phyloP scores from a whole-genome alignment of 768 basidiomycete genomes.

The Tricholomella constricta region DNA sequence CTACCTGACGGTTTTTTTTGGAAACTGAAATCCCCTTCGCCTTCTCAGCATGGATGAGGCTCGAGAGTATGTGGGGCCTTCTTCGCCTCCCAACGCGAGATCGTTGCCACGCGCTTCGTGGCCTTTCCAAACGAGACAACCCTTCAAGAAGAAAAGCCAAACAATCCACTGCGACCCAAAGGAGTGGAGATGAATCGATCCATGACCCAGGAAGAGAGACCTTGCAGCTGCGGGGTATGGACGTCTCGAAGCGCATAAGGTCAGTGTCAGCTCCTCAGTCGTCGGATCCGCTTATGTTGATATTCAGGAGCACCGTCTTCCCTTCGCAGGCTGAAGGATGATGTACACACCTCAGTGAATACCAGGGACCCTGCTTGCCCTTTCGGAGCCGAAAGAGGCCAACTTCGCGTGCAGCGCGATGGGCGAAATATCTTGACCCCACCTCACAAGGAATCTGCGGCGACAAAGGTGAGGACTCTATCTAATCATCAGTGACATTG shows the following conservation, averaged over 20 bases:
- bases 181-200: constrained; percentile 64
- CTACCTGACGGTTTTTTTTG: background rate
- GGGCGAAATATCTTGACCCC: constrained; percentile 68
- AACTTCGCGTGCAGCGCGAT: constrained; percentile 52
- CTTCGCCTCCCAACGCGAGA: constrained; percentile 31
- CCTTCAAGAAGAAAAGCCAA: constrained; percentile 41
- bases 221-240: constrained; percentile 72
- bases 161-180: constrained; percentile 40
- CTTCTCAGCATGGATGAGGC: constrained; percentile 21
- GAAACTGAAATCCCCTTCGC: background rate
- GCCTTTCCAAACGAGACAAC: constrained; percentile 48
- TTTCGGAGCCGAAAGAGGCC: constrained; percentile 53
- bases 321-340: constrained; percentile 41
- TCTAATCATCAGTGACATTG: constrained; percentile 7
- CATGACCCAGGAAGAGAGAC: constrained; percentile 67
- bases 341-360: constrained; percentile 52
- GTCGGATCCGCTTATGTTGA: constrained; percentile 51
- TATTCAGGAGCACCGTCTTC: constrained; percentile 55
- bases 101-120: constrained; percentile 43
- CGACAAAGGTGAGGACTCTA: constrained; percentile 51
- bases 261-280: constrained; percentile 27
- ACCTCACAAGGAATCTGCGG: constrained; percentile 64
- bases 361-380: constrained; percentile 53
- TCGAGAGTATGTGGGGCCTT: constrained; percentile 15
- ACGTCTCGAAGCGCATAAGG: constrained; percentile 52